phyloP scores from a whole-genome alignment of 1,284 basidiomycete species.

The Leccinum fuscescens region DNA sequence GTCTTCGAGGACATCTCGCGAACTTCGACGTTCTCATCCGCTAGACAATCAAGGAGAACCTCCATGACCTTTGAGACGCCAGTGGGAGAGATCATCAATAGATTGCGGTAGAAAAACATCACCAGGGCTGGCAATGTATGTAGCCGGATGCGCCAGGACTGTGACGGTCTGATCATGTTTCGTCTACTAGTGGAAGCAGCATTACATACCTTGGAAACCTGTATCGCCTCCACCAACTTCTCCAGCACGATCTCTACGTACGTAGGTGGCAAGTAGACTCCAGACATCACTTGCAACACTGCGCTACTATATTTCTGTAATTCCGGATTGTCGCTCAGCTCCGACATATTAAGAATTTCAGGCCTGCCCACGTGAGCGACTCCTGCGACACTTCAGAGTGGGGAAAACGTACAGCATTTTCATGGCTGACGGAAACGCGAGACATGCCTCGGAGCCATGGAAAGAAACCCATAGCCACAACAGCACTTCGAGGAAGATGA shows the following conservation, averaged over 20 bases:
- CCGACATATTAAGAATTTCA: constrained; percentile 77
- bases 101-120: constrained; percentile 86
- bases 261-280: constrained; percentile 60
- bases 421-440: constrained; percentile 73
- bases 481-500: constrained; percentile 50
- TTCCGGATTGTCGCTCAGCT: constrained; percentile 75
- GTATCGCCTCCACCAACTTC: constrained; percentile 64
- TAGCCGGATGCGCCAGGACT: constrained; percentile 81
- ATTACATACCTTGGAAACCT: constrained; percentile 59
- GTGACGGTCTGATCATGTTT: constrained; percentile 11
- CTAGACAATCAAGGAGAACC: constrained; percentile 77
- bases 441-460: constrained; percentile 63
- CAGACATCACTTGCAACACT: constrained; percentile 73
- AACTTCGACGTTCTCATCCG: constrained; percentile 92
- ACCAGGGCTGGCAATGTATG: constrained; percentile 72
- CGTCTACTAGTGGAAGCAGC: background rate
- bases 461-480: constrained; percentile 79
- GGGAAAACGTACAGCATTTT: constrained; percentile 64
- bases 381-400: constrained; percentile 2
- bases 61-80: constrained; percentile 75
- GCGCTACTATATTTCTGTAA: constrained; percentile 70
- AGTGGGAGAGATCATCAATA: constrained; percentile 69
- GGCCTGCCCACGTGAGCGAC: constrained; percentile 46
- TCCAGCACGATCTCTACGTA: constrained; percentile 60
- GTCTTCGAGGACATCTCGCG: constrained; percentile 92